phyloP scores from a whole-genome alignment of 345 rosid species.

The Corymbia maculata region DNA sequence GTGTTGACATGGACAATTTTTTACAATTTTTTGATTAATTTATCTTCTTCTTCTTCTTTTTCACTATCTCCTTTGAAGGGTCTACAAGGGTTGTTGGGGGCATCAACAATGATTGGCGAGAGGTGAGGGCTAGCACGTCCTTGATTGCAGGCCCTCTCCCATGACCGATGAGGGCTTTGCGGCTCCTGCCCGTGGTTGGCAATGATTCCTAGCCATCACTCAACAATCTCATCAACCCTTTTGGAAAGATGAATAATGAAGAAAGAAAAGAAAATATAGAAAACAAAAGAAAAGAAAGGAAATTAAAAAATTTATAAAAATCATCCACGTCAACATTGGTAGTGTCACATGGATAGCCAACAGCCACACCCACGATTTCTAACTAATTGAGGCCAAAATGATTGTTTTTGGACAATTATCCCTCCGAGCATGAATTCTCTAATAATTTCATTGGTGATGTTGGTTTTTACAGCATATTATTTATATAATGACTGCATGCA shows the following conservation, averaged over 20 bases:
- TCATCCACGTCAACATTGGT: too few relatives aligned
- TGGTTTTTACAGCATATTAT: not conserved
- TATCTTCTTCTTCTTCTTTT: not conserved
- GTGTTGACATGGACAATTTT: fast-evolving
- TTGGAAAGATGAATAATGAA: not conserved
- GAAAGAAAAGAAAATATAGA: too few relatives aligned
- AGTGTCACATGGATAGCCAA: too few relatives aligned
- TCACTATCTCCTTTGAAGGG: not conserved
- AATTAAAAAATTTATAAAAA: too few relatives aligned
- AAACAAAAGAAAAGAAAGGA: too few relatives aligned
- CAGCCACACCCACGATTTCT: too few relatives aligned
- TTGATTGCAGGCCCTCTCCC: fast-evolving
- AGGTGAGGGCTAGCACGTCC: not conserved
- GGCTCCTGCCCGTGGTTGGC: fast-evolving
- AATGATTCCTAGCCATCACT: not conserved
- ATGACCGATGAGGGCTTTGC: fast-evolving
- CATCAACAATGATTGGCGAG: not conserved
- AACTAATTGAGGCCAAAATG: fast-evolving
- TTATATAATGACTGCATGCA: not conserved
- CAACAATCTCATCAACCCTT: fast-evolving
- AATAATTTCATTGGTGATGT: not conserved
- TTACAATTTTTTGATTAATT: not conserved
- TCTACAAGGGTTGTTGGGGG: fast-evolving
- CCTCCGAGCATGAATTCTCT: not conserved
- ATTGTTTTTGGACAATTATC: not conserved